Evolutionary conservation across 192 early-diverging fungal species (phyloP), one percentile per base, ranked within the genome.

Genomic region (Dimargaris xerosporica): DNA sequence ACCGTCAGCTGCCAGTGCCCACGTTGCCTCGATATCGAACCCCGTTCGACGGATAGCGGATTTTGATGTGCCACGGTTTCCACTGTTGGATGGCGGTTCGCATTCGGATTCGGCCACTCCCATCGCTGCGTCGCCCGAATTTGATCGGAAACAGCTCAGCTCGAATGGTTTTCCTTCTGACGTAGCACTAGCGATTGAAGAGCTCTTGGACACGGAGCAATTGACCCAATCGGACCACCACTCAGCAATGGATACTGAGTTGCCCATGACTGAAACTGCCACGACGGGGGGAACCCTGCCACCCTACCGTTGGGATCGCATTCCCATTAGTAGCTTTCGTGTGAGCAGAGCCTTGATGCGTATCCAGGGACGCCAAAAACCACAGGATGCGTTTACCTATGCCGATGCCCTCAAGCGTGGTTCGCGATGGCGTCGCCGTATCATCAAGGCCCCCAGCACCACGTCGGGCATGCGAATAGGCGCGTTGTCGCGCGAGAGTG

Each of bases 301-400:
- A 11, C 34, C 30, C 0, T 23, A 34, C 42, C 58, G 58, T 19
- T 60, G 58, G 58, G 58, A 60, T 17, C 58, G 26, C n/a, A 60
- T 60, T 43, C 58, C 58, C 12, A 60, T 60, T 21, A 30, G 42
- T n/a, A 60, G 58, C n/a, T 60, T 60, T 39, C 58, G 58, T 5
- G 43, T 17, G 41, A 60, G 58, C 42, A 30, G 58, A n/a, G n/a
- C 43, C 15, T 41, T 42, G 43, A 39, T 28, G 17, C 28, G 58
- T 28, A 17, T 34, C 3, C 54, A 29, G n/a, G 46, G 21, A 2
- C 15, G 46, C 11, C 46, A 21, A 21, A 47, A 47, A 12, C 34
- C 34, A 39, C 50, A 7, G 2, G 30, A 11, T 1, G 9, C 28
- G 15, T 56, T 56, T 34, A 34, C 54, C 23, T 56, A 56, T 34